Base-by-base conservation (phyloP, 2,329 filamentous ascomycete species). In the Botryotinia calthae region DNA sequence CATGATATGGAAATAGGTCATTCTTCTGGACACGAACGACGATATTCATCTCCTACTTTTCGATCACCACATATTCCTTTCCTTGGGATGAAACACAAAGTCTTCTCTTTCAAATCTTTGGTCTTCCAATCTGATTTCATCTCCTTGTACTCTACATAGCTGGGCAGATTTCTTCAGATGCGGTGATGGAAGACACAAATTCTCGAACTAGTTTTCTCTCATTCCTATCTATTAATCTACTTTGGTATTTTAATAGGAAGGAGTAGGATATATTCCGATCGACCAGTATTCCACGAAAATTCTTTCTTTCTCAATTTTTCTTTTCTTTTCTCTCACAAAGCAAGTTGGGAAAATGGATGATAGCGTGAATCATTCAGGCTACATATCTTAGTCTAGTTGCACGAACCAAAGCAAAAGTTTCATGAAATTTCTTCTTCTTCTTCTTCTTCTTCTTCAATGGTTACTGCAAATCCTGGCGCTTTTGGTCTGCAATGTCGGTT, bases 401-500 rank as follows among this genome's bases (percentile, higher is more conserved):
- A 54, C n/a, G n/a, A n/a, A 28, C 42, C 18, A 51, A n/a, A 22
- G 2, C 31, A 67, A 67, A 67, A 67, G 65, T 56, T 67, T 56
- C 64, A 65, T 37, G 18, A 65, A 6, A 0, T 51, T n/a, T n/a
- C 37, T 37, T 8, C 37, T 37, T n/a, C 48, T 51, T 51, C 25
- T n/a, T n/a, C 46, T 48, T 42, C 28, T 25, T 51, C 31, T 16
- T 4, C 20, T n/a, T 1, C 18, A 8, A 8, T n/a, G 48, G 22
- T 5, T 51, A 51, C 48, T n/a, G 51, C 51, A 14, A 54, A 54
- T 16, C 28, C 51, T 54, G 51, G 51, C 1, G n/a, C 6, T 37
- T 37, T 37, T 9, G 7, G 0, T 44, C 18, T 44, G 42, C 42
- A 44, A 44, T 7, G 28, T 34, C 3, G 3, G n/a, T n/a, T 62